Base-by-base conservation (phyloP, 805 yeast genomes). In the Monosporozyma aquatica region DNA sequence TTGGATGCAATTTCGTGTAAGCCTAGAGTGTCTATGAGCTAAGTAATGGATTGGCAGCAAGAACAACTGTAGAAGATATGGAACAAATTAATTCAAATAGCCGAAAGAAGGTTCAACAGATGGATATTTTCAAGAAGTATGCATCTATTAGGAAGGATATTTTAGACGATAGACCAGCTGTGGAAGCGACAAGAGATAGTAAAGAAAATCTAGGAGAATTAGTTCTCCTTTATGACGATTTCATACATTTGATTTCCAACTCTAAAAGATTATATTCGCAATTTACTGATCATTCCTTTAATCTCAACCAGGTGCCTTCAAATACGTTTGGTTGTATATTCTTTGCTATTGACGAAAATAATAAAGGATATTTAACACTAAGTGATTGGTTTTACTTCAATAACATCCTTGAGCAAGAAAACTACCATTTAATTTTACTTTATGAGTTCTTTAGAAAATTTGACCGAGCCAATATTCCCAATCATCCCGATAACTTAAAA, bases 371-470 rank as follows among this genome's bases (percentile, higher is more conserved):
- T 45, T 69, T 86, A 39, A 71, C 75, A 22, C 67, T 78, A 39
- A 60, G 68, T 21, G 96, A 90, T 58, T 90, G 95, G 82, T 65
- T 75, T 40, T 71, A 72, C 34, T 84, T 90, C 58, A 78, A 83
- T 53, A 69, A 72, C 46, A 50, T 73, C 35, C 62, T 77, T 41
- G 71, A 70, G 47, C 69, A 74, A 43, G 61, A 68, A 43, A 65
- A 71, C 42, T 72, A 70, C 38, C 75, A 74, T 54, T 68, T 67
- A 52, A 68, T 72, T 43, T 58, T 78, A 18, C 57, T 79, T 17
- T 79, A 75, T 61, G 73, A 73, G 50, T 68, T 78, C 43, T 70
- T 78, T 53, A 65, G 71, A 44, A 66, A 71, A 40, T 71, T 74
- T 48, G 77, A 73, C 47, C 42, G 48, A 9, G 58, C 53, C 17